Base-by-base conservation (phyloP, 352 stramenopile species). In the Lagenidium sp. region DNA sequence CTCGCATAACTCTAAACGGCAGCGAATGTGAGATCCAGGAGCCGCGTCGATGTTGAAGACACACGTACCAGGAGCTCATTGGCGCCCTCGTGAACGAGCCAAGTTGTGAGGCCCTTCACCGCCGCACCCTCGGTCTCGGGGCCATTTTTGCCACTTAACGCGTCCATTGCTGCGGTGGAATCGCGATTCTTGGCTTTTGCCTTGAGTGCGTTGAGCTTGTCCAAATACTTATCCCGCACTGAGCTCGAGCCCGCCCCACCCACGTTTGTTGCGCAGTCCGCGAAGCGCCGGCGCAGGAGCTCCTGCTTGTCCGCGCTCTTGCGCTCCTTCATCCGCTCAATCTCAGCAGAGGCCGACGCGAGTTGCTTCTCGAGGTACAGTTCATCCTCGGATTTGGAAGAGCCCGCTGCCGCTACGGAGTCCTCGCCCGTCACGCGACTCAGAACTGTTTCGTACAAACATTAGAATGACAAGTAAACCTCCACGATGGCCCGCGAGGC, bases 131-230 rank as follows among this genome's bases (percentile, higher is more conserved):
- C 30, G 36, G 30, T 25, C 4, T 48, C 44, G 4, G 46, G 12
- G 6, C 18, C 12, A 2, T 24, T 29, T 0, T 39, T 39, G 11
- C 43, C 38, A 1, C 44, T n/a, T 25, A 58, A 58, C 37, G 68
- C 57, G 0, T 50, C 44, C 35, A 58, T 18, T 18, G 41, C 47
- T n/a, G 76, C 57, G 15, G 44, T 55, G n/a, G 37, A 32, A 2
- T 54, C 34, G 11, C 61, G 57, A 3, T n/a, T 52, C 44, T 66
- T 63, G 47, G 57, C 43, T 40, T 85, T 86, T 25, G 75, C 63
- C 47, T 84, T 88, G 4, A 89, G 39, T 41, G 63, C 47, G 13
- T 71, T 83, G 35, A 89, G 60, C 45, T 85, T 86, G 53, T 81
- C 68, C 50, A 89, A 36, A 43, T 89, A 89, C 53, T 89, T 89